phyloP scores from a whole-genome alignment of 371 early-diverging fungal genomes.

The Lichtheimia hyalospora region DNA sequence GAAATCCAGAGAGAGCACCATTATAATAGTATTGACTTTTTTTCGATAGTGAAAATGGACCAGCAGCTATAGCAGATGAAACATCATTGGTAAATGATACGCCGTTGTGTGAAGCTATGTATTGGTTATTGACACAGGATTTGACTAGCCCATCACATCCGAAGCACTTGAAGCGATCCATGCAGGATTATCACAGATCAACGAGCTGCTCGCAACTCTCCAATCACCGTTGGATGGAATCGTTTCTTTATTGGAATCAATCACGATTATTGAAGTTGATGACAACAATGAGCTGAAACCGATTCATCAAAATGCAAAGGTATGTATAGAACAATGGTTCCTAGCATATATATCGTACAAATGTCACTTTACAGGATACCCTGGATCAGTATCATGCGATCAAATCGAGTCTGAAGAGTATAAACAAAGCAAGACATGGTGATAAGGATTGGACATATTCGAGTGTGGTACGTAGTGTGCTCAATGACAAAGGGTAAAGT shows the following conservation, averaged over 20 bases:
- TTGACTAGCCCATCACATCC: conserved; percentile 1
- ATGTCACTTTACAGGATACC: conserved; percentile 1
- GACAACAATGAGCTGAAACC: conserved; percentile 42
- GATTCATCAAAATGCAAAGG: conserved; percentile 47
- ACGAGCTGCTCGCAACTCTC: conserved; percentile 1
- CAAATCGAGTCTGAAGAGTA: background rate
- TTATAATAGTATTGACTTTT: background rate
- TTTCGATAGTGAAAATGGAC: background rate
- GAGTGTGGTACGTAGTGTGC: conserved; percentile 5
- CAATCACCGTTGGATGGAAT: conserved; percentile 31
- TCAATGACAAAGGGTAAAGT: too few relatives aligned
- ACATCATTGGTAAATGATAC: background rate
- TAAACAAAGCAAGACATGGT: background rate
- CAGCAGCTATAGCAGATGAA: background rate
- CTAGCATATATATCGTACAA: background rate
- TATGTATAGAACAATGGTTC: conserved; percentile 9
- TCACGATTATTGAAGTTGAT: conserved; percentile 40
- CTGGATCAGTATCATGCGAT: conserved; percentile 10
- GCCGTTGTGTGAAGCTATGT: too few relatives aligned
- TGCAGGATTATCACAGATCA: conserved; percentile 1
- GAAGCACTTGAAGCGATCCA: conserved; percentile 2
- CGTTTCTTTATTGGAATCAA: conserved; percentile 37
- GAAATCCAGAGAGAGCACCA: background rate
- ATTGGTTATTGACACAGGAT: too few relatives aligned
- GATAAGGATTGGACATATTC: conserved; percentile 7